phyloP scores from a whole-genome alignment of 495 filamentous ascomycete species.

The Hyaloscypha hepaticicola region DNA sequence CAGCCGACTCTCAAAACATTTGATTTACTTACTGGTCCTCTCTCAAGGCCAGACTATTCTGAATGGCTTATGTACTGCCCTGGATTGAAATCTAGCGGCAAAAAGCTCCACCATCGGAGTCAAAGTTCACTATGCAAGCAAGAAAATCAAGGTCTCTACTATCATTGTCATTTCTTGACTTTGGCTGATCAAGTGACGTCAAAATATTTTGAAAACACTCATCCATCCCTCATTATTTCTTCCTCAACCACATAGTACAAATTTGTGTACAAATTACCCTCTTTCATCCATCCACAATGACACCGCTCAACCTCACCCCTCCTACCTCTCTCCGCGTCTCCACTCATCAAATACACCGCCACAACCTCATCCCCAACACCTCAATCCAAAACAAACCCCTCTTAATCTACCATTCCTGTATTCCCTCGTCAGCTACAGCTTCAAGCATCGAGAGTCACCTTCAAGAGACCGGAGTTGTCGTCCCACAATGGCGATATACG shows the following conservation, averaged over 20 bases:
- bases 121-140: too few species aligned
- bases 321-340: constrained; percentile 52
- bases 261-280: too few species aligned
- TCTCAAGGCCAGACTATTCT: too few species aligned
- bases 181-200: neutral
- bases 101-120: too few species aligned
- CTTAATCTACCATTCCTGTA: constrained; percentile 58
- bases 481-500: constrained; percentile 64
- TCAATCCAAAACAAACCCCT: constrained; percentile 62
- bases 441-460: constrained; percentile 55
- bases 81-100: too few species aligned
- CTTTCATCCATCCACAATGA: constrained; percentile 4
- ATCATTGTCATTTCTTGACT: too few species aligned
- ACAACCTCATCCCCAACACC: constrained; percentile 61
- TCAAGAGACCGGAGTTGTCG: constrained; percentile 48
- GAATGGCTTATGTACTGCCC: too few species aligned
- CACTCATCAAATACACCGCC: constrained; percentile 56
- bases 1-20: too few species aligned
- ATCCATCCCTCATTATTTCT: neutral
- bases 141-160: too few species aligned
- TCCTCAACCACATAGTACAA: too few species aligned
- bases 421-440: constrained; percentile 42
- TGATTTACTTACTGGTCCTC: too few species aligned
- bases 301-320: constrained; percentile 39
- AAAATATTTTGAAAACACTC: neutral